These are phyloP conservation scores for Dryas octopetala DNA, from an alignment of 306 rosid species.

Conservation along the genomic window DNA sequence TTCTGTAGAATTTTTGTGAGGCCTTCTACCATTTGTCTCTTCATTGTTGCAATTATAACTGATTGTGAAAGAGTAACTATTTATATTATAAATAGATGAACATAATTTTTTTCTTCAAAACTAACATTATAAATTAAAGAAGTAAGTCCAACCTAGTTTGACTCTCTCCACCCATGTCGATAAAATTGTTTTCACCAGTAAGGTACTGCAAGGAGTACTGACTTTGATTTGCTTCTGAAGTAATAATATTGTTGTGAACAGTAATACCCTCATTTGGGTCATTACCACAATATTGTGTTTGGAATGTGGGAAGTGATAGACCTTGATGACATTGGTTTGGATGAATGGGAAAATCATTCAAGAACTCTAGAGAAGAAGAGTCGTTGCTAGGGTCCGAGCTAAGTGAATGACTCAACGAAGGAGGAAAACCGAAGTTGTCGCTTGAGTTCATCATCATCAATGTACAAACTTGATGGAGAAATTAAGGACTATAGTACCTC, in stretches of 20 bases:
- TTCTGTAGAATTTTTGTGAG: too few species aligned
- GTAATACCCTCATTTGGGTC: not conserved
- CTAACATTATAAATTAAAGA: not conserved
- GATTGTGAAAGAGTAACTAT: not conserved
- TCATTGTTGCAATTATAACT: not conserved
- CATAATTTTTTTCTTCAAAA: not conserved
- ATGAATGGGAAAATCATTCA: not conserved
- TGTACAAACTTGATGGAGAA: not conserved
- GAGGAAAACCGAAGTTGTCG: not conserved
- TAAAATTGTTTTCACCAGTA: not conserved
- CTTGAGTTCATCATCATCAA: not conserved
- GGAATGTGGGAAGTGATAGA: not conserved
- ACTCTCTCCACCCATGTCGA: too few species aligned
- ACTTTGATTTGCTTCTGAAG: not conserved
- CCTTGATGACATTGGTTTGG: not conserved
- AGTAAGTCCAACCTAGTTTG: too few species aligned
- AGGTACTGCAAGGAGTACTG: not conserved
- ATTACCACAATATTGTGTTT: not conserved
- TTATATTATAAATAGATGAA: not conserved
- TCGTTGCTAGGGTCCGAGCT: not conserved
- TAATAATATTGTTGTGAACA: not conserved
- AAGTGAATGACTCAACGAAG: not conserved
- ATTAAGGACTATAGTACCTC: not conserved
- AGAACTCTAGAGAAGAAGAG: not conserved
- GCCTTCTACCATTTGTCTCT: not conserved